Conservation (phyloP, 768 basidiomycete species). For the Leucocoprinus sp. region DNA sequence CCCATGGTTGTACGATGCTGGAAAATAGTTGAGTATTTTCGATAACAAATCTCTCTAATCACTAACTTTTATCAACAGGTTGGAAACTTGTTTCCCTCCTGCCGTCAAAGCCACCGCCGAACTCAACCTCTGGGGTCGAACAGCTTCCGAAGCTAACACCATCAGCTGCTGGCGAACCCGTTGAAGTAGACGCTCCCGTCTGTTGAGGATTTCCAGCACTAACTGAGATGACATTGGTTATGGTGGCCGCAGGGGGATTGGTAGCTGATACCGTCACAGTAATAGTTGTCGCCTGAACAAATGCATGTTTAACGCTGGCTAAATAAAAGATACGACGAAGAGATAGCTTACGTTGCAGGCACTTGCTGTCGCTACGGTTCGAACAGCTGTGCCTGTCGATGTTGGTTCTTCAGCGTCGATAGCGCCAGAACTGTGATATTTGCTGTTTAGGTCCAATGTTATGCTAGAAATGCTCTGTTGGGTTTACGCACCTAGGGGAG, state of each 20-base stretch:
- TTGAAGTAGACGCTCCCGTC: conserved; percentile 15
- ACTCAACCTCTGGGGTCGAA: conserved; percentile 49
- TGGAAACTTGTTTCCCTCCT: conserved; percentile 53
- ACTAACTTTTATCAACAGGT: conserved; percentile 39
- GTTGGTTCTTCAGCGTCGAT: not conserved
- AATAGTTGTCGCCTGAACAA: conserved; percentile 6
- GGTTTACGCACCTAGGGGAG: not conserved
- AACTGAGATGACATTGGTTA: conserved; percentile 22
- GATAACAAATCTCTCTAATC: conserved; percentile 25
- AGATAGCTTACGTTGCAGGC: not conserved
- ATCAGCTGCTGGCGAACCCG: conserved; percentile 15
- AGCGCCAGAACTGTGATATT: not conserved
- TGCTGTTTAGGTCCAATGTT: not conserved
- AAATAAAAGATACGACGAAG: not conserved
- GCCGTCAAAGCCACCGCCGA: conserved; percentile 48
- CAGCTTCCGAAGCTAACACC: conserved; percentile 45
- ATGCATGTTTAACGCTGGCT: no score
- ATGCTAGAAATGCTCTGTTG: not conserved
- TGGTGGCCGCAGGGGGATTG: conserved; percentile 19
- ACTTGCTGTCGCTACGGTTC: not conserved
- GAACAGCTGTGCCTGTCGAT: not conserved
- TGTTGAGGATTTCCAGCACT: conserved; percentile 20
- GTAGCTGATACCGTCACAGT: conserved; percentile 28
- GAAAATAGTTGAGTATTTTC: no score
- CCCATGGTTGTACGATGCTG: conserved; percentile 24